Conservation (phyloP, 768 basidiomycete species). For the Collybia sordida region DNA sequence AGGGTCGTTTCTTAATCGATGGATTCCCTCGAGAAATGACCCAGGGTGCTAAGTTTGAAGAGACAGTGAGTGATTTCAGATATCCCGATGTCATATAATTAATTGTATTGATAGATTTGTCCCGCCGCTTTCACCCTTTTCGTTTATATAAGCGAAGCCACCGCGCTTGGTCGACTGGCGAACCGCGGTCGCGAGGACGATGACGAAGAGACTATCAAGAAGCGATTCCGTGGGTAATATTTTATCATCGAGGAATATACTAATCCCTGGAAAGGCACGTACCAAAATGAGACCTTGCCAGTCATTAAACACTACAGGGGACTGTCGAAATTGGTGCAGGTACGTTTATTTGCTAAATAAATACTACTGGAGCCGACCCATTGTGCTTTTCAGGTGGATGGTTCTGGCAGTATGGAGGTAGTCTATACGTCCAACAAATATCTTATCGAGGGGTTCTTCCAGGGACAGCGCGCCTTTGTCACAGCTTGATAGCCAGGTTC, state of each 20-base stretch:
- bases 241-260: not conserved
- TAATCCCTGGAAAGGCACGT: slow-evolving; percentile 57
- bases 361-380: not conserved
- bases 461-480: no score
- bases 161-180: slow-evolving; percentile 82
- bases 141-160: slow-evolving; percentile 83
- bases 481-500: no score
- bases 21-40: slow-evolving; percentile 99
- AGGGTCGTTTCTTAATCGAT: slow-evolving; percentile 90
- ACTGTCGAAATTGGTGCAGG: slow-evolving; percentile 75
- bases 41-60: slow-evolving; percentile 90
- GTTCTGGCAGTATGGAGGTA: slow-evolving; percentile 63
- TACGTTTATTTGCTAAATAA: slow-evolving; percentile 33
- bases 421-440: no score
- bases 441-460: no score
- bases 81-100: not conserved
- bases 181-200: slow-evolving; percentile 96
- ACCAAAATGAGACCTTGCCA: slow-evolving; percentile 87
- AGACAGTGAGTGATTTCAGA: slow-evolving; percentile 53
- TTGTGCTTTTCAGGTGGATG: slow-evolving; percentile 54
- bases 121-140: slow-evolving; percentile 77
- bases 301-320: slow-evolving; percentile 82
- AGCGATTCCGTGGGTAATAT: slow-evolving; percentile 80
- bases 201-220: slow-evolving; percentile 90
- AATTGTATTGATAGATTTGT: slow-evolving; percentile 61